Percentiles rank a stretch among this genome's conserved stretches.
These are phyloP conservation scores for Termitomyces bulborhizus DNA, from an alignment of 768 basidiomycete species.

Conservation along the genomic window DNA sequence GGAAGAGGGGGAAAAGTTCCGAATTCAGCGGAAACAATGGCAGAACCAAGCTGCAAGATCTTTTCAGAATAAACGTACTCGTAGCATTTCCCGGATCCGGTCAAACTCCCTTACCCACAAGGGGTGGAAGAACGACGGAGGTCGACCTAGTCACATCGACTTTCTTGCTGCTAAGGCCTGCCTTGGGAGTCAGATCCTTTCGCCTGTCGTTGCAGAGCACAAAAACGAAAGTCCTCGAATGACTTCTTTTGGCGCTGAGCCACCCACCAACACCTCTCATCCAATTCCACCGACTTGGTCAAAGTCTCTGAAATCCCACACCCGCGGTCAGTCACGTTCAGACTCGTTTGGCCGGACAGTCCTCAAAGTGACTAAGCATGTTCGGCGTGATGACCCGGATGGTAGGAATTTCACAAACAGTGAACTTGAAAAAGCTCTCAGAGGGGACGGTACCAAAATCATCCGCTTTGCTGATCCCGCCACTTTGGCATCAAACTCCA, in stretches of 20 bases:
- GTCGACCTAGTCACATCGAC: constrained; percentile 37
- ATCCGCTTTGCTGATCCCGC: constrained; percentile 40
- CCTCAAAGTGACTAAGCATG: constrained; percentile 31
- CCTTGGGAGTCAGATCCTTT: constrained; percentile 55
- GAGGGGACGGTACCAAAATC: constrained; percentile 31
- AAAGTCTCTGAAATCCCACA: constrained; percentile 29
- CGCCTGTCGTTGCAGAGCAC: constrained; percentile 32
- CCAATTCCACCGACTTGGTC: constrained; percentile 27
- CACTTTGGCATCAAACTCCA: constrained; percentile 11
- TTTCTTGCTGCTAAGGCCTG: constrained; percentile 62
- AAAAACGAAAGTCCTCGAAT: constrained; percentile 14
- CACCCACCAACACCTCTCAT: constrained; percentile 18
- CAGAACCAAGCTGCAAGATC: constrained; percentile 55
- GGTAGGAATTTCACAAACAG: constrained; percentile 7
- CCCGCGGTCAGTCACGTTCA: constrained; percentile 32
- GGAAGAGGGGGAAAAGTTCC: constrained; percentile 53
- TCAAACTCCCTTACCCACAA: constrained; percentile 47
- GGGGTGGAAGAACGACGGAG: constrained; percentile 22
- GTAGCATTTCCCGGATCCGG: constrained; percentile 57
- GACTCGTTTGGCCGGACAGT: constrained; percentile 40
- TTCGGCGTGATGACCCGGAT: constrained; percentile 20
- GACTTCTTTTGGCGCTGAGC: constrained; percentile 9
- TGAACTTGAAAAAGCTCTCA: constrained; percentile 34
- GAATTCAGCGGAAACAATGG: constrained; percentile 64
- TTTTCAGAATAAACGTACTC: constrained; percentile 57